Base-by-base conservation (phyloP, 1,284 basidiomycete species). In the Schizophyllum amplum region DNA sequence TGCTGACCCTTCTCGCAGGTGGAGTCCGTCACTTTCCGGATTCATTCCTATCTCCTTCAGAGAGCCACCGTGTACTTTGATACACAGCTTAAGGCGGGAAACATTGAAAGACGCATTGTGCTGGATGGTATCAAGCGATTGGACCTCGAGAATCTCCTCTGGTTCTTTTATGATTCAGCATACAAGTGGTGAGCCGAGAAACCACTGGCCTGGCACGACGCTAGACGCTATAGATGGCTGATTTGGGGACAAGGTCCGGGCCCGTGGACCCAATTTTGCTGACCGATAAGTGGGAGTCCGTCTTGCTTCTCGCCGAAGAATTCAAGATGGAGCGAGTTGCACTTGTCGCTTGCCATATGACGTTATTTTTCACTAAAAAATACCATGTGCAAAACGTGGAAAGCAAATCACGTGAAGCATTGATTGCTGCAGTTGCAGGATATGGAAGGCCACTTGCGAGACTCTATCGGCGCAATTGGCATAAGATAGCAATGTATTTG, bases 111-210 rank as follows among this genome's bases (percentile, higher is more conserved):
- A 22, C 79, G 84, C 0, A 77, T 83, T 52, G 69, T 76, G 1
- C 71, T 88, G 15, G 75, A 80, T 4, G 73, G 78, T 47, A 71
- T 80, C 11, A 68, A 67, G 0, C 66, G 74, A 0, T 66, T 70
- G 0, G 80, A 85, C 4, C 86, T 88, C 57, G 75, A 75, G 0
- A 71, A 73, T 2, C 79, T 88, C 20, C 63, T 86, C 0, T 87
- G 85, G 84, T 79, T 87, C 0, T 87, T 86, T 67, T 87, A 87
- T 50, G 33, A 42, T 9, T 42, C 33, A 3, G 33, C 33, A 17
- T 42, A 42, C 33, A 42, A 42, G 7, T 42, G 33, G 33, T 42
- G 33, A 42, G 33, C 7, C 2, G 33, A 3, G 11, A 9, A 17
- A 42, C 11, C 7, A 17, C 33, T 42, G 2, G 11, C 11, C 7